Evolutionary conservation across 2,329 filamentous ascomycete genomes (phyloP).

Genomic region (Fusarium clavum): DNA sequence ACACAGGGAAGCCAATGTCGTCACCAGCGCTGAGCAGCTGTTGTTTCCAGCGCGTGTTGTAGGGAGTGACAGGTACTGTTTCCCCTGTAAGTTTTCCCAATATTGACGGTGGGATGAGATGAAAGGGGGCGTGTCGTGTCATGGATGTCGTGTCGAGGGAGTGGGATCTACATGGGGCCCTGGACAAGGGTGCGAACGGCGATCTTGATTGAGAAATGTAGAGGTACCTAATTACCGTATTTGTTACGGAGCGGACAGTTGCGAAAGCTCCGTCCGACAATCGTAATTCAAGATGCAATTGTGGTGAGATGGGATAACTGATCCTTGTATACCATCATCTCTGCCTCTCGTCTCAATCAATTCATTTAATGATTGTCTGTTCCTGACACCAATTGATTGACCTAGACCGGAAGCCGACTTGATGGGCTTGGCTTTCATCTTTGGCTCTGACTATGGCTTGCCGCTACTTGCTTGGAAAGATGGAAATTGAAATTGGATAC

Average conservation of each 20-base stretch:
- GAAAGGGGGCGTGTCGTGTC: constrained; percentile 35
- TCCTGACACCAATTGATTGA: constrained; percentile 11
- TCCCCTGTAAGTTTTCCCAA: constrained; percentile 3
- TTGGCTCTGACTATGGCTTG: constrained; percentile 30
- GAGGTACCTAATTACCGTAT: constrained; percentile 1
- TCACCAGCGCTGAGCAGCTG: constrained; percentile 27
- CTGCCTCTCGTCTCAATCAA: not conserved
- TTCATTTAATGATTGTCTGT: not conserved
- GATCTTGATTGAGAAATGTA: constrained; percentile 37
- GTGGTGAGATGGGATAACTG: constrained; percentile 22
- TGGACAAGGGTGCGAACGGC: constrained; percentile 27
- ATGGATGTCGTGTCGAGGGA: constrained; percentile 29
- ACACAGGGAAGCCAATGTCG: constrained; percentile 29
- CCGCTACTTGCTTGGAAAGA: constrained; percentile 30
- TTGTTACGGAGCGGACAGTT: constrained; percentile 18
- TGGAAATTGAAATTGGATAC: constrained; percentile 34
- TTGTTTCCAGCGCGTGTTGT: constrained; percentile 22
- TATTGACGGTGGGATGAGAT: constrained; percentile 12
- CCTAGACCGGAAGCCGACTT: constrained; percentile 6
- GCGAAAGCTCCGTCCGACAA: constrained; percentile 26
- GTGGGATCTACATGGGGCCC: constrained; percentile 27
- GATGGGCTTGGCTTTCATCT: constrained; percentile 3
- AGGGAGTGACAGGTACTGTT: constrained; percentile 6
- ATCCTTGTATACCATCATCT: constrained; percentile 18
- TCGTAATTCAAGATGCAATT: constrained; percentile 34